Conservation (phyloP, 2,329 filamentous ascomycete genomes). For the Paraconiothyrium sp. region DNA sequence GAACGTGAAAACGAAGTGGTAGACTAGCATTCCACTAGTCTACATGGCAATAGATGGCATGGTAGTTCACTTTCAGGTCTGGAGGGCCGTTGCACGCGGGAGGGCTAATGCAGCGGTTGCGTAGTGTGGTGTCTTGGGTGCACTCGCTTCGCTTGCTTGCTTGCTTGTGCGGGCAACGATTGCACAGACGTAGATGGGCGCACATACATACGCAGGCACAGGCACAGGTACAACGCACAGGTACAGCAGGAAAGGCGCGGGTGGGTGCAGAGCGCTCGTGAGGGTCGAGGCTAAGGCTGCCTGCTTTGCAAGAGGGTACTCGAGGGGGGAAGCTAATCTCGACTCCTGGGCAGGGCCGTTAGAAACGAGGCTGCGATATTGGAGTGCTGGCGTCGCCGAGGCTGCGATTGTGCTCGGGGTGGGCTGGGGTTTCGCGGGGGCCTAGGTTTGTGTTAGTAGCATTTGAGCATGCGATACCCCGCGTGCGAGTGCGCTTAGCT, state of each 20-base stretch:
- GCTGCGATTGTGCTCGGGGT: background rate
- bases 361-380: constrained; percentile 9
- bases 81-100: constrained; percentile 4
- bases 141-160: too few relatives aligned
- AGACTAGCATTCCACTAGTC: too few relatives aligned
- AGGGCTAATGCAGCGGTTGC: constrained; percentile 12
- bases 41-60: background rate
- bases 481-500: background rate
- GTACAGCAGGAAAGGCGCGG: background rate
- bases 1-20: background rate
- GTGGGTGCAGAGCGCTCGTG: background rate
- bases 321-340: constrained; percentile 4
- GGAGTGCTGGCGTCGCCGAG: background rate
- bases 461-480: too few relatives aligned
- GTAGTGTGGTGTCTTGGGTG: background rate
- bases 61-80: too few relatives aligned
- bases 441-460: background rate
- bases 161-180: background rate
- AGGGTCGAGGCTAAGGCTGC: background rate
- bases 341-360: background rate
- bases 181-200: too few relatives aligned
- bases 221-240: too few relatives aligned
- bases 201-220: too few relatives aligned
- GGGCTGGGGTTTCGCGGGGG: background rate
- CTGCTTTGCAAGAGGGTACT: background rate